Evolutionary conservation across 176 grass and related monocot species (phyloP), one percentile per base, ranked within the genome.

Genomic region (Oryza coarctata): DNA sequence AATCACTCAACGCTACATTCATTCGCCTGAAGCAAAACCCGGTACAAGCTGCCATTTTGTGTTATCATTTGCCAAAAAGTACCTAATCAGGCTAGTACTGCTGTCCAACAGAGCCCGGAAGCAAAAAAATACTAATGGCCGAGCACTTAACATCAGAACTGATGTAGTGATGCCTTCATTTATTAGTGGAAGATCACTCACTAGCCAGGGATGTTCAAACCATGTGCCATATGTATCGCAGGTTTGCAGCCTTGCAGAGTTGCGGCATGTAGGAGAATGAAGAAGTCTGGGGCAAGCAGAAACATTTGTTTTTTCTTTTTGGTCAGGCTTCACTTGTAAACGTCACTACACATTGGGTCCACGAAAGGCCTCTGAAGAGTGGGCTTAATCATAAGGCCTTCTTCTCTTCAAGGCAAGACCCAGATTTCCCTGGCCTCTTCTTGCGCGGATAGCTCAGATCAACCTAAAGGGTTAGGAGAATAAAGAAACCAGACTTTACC

Each of bases 81-180:
- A 60, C 9, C 55, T n/a, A 6, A 4, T 61, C 27, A n/a, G 64
- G 10, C 17, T 23, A 8, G 41, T 13, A 7, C 15, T 36, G 11
- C 22, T 66, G 63, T 74, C 38, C 22, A 65, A 32, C 58, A 43
- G 43, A 82, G 36, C 69, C 68, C 29, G 34, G 13, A 77, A 61
- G 64, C 13, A 84, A 60, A 4, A 4, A 47, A 14, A 60, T 60
- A 55, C 50, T 60, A 25, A 63, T 34, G 9, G 58, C 15, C 8
- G 14, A 71, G 57, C 73, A 14, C 27, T 33, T 39, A 31, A 65
- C 73, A 68, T 18, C 5, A 36, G 30, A 12, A 31, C 23, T 47
- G 23, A n/a, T 63, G 17, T 65, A 10, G 26, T 68, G 44, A 70
- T 32, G 50, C 10, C 10, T 39, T 60, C n/a, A 60, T 44, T 60